Conservation (phyloP, 495 filamentous ascomycete genomes). For the Aspergillus conjunctus region DNA sequence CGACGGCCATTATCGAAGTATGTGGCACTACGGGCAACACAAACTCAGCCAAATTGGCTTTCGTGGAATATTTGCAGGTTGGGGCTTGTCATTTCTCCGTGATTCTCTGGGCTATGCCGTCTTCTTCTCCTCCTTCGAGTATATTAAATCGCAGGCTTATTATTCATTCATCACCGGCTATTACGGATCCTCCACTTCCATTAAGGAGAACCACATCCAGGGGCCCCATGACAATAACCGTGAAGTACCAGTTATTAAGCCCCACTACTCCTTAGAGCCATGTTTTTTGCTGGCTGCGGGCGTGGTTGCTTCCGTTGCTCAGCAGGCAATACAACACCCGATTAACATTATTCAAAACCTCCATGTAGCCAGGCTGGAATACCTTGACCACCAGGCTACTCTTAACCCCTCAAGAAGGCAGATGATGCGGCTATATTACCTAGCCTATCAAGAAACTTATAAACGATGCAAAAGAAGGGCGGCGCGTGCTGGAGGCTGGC, state of each 20-base stretch:
- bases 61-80: conserved; percentile 82
- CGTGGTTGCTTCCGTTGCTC: conserved; percentile 70
- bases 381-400: conserved; percentile 67
- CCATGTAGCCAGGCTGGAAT: conserved; percentile 78
- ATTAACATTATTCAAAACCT: conserved; percentile 71
- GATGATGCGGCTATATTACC: conserved; percentile 68
- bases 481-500: conserved; percentile 61
- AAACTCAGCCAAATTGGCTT: conserved; percentile 79
- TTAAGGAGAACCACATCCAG: conserved; percentile 32
- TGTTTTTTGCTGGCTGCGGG: conserved; percentile 78
- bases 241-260: conserved; percentile 63
- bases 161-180: conserved; percentile 77
- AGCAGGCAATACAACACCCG: conserved; percentile 80
- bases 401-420: conserved; percentile 43
- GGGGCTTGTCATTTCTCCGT: conserved; percentile 73
- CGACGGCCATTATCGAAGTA: conserved; percentile 67
- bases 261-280: conserved; percentile 85
- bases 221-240: conserved; percentile 31
- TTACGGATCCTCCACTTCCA: conserved; percentile 60
- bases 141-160: conserved; percentile 81
- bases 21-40: conserved; percentile 76
- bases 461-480: conserved; percentile 68
- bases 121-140: conserved; percentile 88
- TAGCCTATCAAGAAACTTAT: conserved; percentile 76
- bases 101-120: conserved; percentile 79